Percentiles rank a stretch among this genome's conserved stretches.
Conservation (phyloP, 2,329 filamentous ascomycete species). For the Chaetoscypha palmicola region DNA sequence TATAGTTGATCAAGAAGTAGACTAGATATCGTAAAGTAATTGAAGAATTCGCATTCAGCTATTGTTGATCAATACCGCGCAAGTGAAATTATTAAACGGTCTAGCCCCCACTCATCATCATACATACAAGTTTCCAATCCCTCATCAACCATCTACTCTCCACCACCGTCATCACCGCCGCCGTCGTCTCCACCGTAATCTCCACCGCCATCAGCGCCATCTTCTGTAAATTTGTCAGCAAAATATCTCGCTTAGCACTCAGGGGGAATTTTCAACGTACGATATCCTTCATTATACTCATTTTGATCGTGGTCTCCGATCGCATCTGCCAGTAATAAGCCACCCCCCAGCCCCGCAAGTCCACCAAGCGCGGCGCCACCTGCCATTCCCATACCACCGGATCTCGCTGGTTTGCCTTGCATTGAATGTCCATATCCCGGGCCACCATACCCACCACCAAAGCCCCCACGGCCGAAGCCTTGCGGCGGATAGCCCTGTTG, state of each 20-base stretch:
- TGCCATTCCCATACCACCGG: conserved; percentile 59
- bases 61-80: no score
- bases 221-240: conserved; percentile 14
- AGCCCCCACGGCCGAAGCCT: conserved; percentile 20
- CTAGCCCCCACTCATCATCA: no score
- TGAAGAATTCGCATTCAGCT: no score
- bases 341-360: conserved; percentile 75
- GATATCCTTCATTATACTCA: conserved; percentile 47
- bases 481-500: conserved; percentile 29
- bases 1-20: no score
- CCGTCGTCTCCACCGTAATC: conserved; percentile 18
- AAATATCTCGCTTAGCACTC: background rate
- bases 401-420: conserved; percentile 41
- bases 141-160: conserved; percentile 1
- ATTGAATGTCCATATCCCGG: conserved; percentile 29
- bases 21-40: no score
- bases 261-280: conserved; percentile 18
- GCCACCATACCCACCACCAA: conserved; percentile 25
- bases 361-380: conserved; percentile 65
- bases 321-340: conserved; percentile 62
- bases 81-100: no score
- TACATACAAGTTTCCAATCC: no score
- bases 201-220: conserved; percentile 15
- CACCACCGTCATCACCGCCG: conserved; percentile 24
- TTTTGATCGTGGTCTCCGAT: conserved; percentile 56